Evolutionary conservation across 768 basidiomycete genomes (phyloP), one percentile per base, ranked within the genome.

Genomic region (Suillus subaureus): DNA sequence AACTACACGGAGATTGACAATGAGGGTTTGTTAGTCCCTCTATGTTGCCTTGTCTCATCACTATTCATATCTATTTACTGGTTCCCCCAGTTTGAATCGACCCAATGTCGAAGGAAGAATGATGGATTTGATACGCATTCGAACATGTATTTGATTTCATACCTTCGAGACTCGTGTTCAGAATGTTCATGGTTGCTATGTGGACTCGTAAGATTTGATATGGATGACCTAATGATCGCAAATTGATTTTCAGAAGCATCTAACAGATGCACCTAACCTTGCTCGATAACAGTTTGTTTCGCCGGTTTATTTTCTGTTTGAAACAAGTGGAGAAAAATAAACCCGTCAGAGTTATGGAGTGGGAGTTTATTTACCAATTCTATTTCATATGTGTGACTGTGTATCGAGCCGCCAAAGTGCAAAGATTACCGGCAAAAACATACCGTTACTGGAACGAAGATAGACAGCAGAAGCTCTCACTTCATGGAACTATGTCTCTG

Each of bases 1-100:
- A 80, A 90, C 52, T 81, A 79, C 70, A 81, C 82, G 1, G 84
- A 85, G 4, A 63, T 82, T 7, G 81, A 79, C 23, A 86, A 87
- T 54, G 88, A 88, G 72, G 75, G 76, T 4, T 68, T 85, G 86
- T 87, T 69, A 67, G 85, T 80, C 8, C n/a, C 21, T 18, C 31
- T 40, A 31, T 61, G 18, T 16, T 13, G 16, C 23, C n/a, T 23
- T 28, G 16, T 18, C 49, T 56, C 31, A 4, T 45, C 33, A 23
- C 45, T n/a, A 4, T 11, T 23, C 23, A 23, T 13, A 16, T 21
- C 8, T 26, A 31, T 21, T 33, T 33, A 52, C 9, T 35, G 8
- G 16, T 45, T 18, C 15, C 3, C 5, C 12, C 56, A 26, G 37
- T 8, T 16, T 57, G 37, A 39, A 57, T 15, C 37, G 37, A 7